These are phyloP conservation scores for Biscutella auriculata DNA, from an alignment of 441 rosid genomes.

Conservation along the genomic window DNA sequence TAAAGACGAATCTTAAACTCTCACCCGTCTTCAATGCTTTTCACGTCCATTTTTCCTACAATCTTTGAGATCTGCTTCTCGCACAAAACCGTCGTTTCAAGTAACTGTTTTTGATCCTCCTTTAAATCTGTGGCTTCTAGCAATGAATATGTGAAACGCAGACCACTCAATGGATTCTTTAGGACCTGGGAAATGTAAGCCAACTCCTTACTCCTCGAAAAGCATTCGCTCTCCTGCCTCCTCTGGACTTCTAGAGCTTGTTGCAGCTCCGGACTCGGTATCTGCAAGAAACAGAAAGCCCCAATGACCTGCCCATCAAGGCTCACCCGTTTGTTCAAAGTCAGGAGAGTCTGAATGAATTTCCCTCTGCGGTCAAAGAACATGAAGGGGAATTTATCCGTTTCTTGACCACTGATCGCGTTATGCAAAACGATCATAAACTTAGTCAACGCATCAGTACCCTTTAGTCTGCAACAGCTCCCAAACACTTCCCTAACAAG, in stretches of 20 bases:
- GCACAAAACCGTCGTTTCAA: conserved; percentile 78
- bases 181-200: conserved; percentile 77
- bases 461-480: conserved; percentile 69
- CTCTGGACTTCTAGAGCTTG: conserved; percentile 64
- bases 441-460: conserved; percentile 72
- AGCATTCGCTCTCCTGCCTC: conserved; percentile 52
- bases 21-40: conserved; percentile 74
- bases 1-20: too few relatives aligned
- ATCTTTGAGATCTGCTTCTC: conserved; percentile 77
- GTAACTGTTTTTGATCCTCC: conserved; percentile 84
- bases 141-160: conserved; percentile 64
- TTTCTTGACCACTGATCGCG: conserved; percentile 76
- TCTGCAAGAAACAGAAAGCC: conserved; percentile 92
- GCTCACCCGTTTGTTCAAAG: conserved; percentile 67
- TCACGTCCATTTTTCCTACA: conserved; percentile 49
- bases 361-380: conserved; percentile 66
- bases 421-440: conserved; percentile 83
- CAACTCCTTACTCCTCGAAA: conserved; percentile 63
- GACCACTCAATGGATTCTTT: conserved; percentile 68
- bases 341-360: conserved; percentile 65
- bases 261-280: conserved; percentile 85
- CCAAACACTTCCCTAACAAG: conserved; percentile 88
- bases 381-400: conserved; percentile 60
- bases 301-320: conserved; percentile 64
- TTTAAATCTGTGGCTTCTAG: conserved; percentile 61